A percentile compares a stretch with the other conserved stretches of the same genome.
Conservation (phyloP, 73 alveolate species). For the Diophrys appendiculata region DNA sequence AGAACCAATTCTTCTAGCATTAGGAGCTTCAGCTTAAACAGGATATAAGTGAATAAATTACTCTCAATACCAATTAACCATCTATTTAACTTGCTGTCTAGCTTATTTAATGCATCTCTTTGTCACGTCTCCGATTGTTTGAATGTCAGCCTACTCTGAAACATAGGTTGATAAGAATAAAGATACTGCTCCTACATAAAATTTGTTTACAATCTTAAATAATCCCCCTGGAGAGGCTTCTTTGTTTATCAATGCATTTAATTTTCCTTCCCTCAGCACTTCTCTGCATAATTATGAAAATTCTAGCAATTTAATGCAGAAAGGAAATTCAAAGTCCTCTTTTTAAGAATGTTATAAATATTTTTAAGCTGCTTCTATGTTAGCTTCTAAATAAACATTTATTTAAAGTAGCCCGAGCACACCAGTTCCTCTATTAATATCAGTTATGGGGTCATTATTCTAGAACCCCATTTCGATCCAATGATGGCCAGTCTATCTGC, state of each 20-base stretch:
- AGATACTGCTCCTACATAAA: neutral
- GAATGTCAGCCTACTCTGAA: too few relatives aligned
- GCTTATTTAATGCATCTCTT: too few relatives aligned
- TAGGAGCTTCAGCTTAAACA: slow-evolving; percentile 15
- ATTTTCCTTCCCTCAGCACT: slow-evolving; percentile 15
- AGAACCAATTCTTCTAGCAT: slow-evolving; percentile 55
- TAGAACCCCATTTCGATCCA: slow-evolving; percentile 84
- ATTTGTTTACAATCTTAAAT: neutral
- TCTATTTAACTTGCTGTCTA: too few relatives aligned
- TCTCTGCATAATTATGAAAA: neutral
- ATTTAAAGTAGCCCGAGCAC: slow-evolving; percentile 67
- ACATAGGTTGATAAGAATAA: too few relatives aligned
- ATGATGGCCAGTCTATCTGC: slow-evolving; percentile 37
- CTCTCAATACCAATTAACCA: too few relatives aligned
- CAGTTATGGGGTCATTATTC: slow-evolving; percentile 78
- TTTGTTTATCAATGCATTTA: neutral
- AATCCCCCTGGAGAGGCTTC: neutral
- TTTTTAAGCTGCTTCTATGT: slow-evolving; percentile 7
- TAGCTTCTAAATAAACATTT: slow-evolving; percentile 47
- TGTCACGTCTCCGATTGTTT: too few relatives aligned
- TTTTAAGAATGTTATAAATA: neutral
- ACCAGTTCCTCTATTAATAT: slow-evolving; percentile 82
- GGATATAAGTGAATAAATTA: neutral
- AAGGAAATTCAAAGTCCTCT: slow-evolving; percentile 33
- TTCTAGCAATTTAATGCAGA: slow-evolving; percentile 30